Conservation (phyloP, 2,329 filamentous ascomycete genomes). For the Colletotrichum tanaceti region DNA sequence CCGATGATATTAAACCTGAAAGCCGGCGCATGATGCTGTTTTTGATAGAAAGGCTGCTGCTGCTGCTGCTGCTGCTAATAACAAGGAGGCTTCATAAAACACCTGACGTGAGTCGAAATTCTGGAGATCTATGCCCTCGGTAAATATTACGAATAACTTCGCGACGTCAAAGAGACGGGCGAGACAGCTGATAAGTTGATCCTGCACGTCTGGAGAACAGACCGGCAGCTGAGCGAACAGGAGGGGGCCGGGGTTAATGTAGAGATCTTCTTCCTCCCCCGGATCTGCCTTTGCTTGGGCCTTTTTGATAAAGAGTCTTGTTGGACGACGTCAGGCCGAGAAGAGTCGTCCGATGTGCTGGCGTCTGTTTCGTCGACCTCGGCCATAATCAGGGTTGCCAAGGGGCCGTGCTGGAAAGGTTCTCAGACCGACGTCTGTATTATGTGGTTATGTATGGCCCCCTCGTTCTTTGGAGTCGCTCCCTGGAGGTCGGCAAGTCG, state of each 20-base stretch:
- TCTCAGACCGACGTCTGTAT: neutral
- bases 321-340: constrained; percentile 11
- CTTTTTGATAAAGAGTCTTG: neutral
- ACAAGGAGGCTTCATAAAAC: neutral
- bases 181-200: constrained; percentile 15
- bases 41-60: neutral
- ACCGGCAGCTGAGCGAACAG: neutral
- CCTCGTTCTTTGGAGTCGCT: no score
- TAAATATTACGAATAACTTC: neutral
- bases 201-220: neutral
- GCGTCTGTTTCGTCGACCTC: neutral
- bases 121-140: neutral
- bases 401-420: constrained; percentile 11
- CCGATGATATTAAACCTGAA: neutral
- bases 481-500: no score
- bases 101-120: no score
- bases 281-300: neutral
- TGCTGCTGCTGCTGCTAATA: no score
- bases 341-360: constrained; percentile 26
- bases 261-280: neutral
- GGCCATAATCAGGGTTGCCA: neutral
- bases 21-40: constrained; percentile 16
- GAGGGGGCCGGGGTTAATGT: neutral
- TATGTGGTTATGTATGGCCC: neutral
- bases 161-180: neutral